Conservation (phyloP, 2,329 filamentous ascomycete genomes). For the Fusarium anguioides region DNA sequence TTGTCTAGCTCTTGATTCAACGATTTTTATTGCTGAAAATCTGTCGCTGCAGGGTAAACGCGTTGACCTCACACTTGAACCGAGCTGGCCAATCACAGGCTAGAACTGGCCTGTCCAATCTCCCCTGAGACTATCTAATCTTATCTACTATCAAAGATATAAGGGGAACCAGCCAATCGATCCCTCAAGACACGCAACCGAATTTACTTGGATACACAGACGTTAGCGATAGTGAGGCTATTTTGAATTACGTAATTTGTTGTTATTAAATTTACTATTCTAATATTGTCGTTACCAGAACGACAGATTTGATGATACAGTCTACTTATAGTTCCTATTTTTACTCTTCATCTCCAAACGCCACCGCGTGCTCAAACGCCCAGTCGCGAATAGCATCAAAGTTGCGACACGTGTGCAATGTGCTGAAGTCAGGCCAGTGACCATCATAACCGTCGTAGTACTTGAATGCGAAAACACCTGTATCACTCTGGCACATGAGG, state of each 20-base stretch:
- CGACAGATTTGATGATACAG: too few relatives aligned
- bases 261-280: neutral
- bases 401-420: slow-evolving; percentile 64
- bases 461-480: slow-evolving; percentile 66
- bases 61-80: neutral
- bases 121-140: too few relatives aligned
- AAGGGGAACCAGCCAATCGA: too few relatives aligned
- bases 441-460: slow-evolving; percentile 59
- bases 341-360: slow-evolving; percentile 57
- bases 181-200: too few relatives aligned
- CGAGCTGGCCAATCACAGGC: neutral
- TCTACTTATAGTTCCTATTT: neutral
- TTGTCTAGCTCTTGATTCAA: too few relatives aligned
- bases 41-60: neutral
- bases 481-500: slow-evolving; percentile 66
- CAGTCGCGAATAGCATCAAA: slow-evolving; percentile 63
- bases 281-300: too few relatives aligned
- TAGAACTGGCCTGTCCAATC: neutral
- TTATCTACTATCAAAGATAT: too few relatives aligned
- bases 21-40: too few relatives aligned
- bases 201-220: too few relatives aligned
- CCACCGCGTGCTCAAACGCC: slow-evolving; percentile 63
- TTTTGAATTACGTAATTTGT: too few relatives aligned
- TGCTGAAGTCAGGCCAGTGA: slow-evolving; percentile 66
- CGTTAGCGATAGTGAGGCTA: too few relatives aligned